Evolutionary conservation across 805 yeast genomes (phyloP).

Genomic region (Millerago galiae): DNA sequence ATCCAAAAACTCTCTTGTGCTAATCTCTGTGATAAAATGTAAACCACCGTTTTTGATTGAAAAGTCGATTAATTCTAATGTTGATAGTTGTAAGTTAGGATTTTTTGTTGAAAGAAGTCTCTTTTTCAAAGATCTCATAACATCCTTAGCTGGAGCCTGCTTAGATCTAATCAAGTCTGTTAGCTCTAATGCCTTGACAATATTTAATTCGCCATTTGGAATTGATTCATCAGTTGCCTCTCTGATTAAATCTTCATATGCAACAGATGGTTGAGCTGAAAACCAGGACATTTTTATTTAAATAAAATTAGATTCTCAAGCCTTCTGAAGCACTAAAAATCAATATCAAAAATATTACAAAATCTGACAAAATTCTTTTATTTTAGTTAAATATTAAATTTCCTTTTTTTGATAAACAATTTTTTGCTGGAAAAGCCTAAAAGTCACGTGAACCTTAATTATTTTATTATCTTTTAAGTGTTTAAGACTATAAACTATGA

Average conservation of each 20-base stretch:
- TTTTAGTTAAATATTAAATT: no score
- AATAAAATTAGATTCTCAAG: no score
- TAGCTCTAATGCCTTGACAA: slow-evolving; percentile 69
- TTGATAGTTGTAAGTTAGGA: slow-evolving; percentile 73
- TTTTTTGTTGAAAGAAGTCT: slow-evolving; percentile 59
- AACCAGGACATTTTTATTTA: slow-evolving; percentile 22
- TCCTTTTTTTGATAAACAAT: no score
- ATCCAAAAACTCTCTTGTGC: slow-evolving; percentile 82
- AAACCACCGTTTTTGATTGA: slow-evolving; percentile 91
- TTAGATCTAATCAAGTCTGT: slow-evolving; percentile 84
- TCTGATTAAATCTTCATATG: slow-evolving; percentile 51
- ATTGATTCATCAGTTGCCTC: slow-evolving; percentile 85
- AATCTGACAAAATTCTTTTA: no score
- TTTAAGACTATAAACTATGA: no score
- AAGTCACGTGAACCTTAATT: neutral
- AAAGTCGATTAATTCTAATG: slow-evolving; percentile 73
- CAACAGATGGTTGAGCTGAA: slow-evolving; percentile 8
- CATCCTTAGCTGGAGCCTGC: slow-evolving; percentile 68
- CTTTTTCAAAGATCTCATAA: slow-evolving; percentile 78
- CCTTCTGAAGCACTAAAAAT: no score
- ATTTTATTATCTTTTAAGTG: no score
- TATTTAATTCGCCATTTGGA: slow-evolving; percentile 85
- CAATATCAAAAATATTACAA: no score
- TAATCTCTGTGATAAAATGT: slow-evolving; percentile 73
- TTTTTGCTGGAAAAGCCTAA: no score